These are phyloP conservation scores for Artemisia tridentata DNA, from an alignment of 129 eudicot species.

Conservation along the genomic window DNA sequence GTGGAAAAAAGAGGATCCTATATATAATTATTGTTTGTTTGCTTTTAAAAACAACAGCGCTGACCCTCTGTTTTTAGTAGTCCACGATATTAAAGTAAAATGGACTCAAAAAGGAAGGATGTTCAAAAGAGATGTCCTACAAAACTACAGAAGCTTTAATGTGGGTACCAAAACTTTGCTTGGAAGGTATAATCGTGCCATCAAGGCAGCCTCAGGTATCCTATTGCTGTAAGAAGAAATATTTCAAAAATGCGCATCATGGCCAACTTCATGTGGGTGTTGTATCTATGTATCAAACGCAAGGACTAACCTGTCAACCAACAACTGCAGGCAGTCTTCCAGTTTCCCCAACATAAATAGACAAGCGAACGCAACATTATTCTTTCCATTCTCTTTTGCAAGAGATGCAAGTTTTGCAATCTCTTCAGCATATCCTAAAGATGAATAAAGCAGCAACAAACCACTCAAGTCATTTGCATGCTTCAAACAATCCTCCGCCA, in stretches of 20 bases:
- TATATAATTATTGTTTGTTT: too few species aligned
- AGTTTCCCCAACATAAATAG: slow-evolving; percentile 88
- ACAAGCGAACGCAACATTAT: slow-evolving; percentile 94
- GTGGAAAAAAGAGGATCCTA: too few species aligned
- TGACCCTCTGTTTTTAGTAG: neutral
- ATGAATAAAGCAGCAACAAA: slow-evolving; percentile 85
- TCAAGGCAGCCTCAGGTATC: slow-evolving; percentile 97
- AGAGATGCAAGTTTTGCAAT: slow-evolving; percentile 69
- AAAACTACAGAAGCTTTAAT: neutral
- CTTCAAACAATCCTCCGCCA: slow-evolving; percentile 93
- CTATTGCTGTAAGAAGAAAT: slow-evolving; percentile 63
- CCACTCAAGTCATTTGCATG: slow-evolving; percentile 96
- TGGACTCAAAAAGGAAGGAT: neutral
- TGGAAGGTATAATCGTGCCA: slow-evolving; percentile 98
- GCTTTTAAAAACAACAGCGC: too few species aligned
- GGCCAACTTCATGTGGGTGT: slow-evolving; percentile 13
- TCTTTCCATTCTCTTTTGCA: slow-evolving; percentile 90
- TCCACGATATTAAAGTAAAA: neutral
- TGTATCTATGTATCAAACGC: slow-evolving; percentile 2
- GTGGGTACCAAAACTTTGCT: slow-evolving; percentile 53
- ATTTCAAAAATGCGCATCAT: slow-evolving; percentile 22
- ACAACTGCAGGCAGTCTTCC: slow-evolving; percentile 92
- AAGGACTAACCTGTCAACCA: slow-evolving; percentile 75
- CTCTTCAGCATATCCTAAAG: slow-evolving; percentile 90
- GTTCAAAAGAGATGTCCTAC: neutral